These are phyloP conservation scores for Melampsora larici-populina DNA, from an alignment of 1,284 basidiomycete species.

Conservation along the genomic window DNA sequence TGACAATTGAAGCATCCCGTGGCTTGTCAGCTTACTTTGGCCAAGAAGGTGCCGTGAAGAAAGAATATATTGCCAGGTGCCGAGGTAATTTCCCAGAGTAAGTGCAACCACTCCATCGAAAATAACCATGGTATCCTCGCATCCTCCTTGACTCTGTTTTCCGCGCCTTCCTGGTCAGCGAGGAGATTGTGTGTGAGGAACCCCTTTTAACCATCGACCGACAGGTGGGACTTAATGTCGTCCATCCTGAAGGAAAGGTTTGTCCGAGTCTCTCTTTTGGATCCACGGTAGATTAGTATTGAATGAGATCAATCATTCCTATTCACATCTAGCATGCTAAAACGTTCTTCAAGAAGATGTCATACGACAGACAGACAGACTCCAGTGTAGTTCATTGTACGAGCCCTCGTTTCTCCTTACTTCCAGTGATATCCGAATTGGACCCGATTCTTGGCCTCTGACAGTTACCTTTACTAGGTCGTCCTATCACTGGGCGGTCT, in stretches of 20 bases:
- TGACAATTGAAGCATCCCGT: slow-evolving; percentile 69
- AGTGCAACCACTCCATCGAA: slow-evolving; percentile 50
- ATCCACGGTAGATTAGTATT: background rate
- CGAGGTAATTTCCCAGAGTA: slow-evolving; percentile 77
- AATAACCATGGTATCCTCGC: background rate
- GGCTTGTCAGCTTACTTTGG: slow-evolving; percentile 73
- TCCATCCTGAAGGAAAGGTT: slow-evolving; percentile 88
- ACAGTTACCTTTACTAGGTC: slow-evolving; percentile 23
- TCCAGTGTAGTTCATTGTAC: slow-evolving; percentile 84
- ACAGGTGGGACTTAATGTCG: slow-evolving; percentile 91
- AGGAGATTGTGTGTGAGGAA: slow-evolving; percentile 75
- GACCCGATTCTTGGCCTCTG: background rate
- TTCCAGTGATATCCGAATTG: no score
- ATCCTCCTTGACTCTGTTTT: background rate
- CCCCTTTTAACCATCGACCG: slow-evolving; percentile 88
- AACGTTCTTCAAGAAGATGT: slow-evolving; percentile 81
- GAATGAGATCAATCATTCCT: background rate
- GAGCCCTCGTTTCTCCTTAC: slow-evolving; percentile 58
- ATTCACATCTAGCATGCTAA: slow-evolving; percentile 65
- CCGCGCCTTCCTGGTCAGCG: slow-evolving; percentile 57
- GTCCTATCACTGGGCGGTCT: slow-evolving; percentile 61
- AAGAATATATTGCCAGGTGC: slow-evolving; percentile 86
- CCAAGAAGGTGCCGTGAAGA: slow-evolving; percentile 68
- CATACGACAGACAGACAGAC: slow-evolving; percentile 75
- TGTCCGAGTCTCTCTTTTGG: background rate